Percentiles rank a stretch among this genome's conserved stretches.
phyloP scores from a whole-genome alignment of 2,329 filamentous ascomycete species.

The Cladorrhinum sp. region DNA sequence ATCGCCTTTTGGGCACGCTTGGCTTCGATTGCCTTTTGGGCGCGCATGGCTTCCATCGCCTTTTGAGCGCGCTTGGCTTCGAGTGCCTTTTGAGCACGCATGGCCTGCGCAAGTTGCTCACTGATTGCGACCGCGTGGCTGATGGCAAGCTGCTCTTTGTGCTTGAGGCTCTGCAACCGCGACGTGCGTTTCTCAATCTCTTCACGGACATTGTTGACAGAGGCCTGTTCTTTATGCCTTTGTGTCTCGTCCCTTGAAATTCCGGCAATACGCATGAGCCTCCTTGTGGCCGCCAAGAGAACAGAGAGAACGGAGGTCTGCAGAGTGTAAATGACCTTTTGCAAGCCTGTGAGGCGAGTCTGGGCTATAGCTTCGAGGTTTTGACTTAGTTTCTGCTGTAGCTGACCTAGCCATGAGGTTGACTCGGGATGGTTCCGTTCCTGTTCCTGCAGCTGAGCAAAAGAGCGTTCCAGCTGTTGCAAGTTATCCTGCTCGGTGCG shows the following conservation, averaged over 20 bases:
- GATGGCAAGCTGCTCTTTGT: background rate
- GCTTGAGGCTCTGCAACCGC: background rate
- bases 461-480: background rate
- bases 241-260: background rate
- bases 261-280: background rate
- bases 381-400: background rate
- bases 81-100: background rate
- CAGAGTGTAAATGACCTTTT: background rate
- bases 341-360: background rate
- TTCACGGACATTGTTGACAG: background rate
- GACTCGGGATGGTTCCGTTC: background rate
- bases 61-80: background rate
- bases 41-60: background rate
- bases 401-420: background rate
- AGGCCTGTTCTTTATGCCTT: background rate
- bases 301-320: background rate
- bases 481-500: background rate
- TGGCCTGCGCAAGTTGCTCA: background rate
- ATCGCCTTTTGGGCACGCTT: background rate
- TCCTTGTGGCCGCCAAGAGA: background rate
- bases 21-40: background rate
- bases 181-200: background rate
- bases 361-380: background rate
- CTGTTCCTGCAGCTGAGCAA: background rate
- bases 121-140: background rate